These are phyloP conservation scores for Gypsophila paniculata DNA, from an alignment of 179 eudicot genomes.

Conservation along the genomic window DNA sequence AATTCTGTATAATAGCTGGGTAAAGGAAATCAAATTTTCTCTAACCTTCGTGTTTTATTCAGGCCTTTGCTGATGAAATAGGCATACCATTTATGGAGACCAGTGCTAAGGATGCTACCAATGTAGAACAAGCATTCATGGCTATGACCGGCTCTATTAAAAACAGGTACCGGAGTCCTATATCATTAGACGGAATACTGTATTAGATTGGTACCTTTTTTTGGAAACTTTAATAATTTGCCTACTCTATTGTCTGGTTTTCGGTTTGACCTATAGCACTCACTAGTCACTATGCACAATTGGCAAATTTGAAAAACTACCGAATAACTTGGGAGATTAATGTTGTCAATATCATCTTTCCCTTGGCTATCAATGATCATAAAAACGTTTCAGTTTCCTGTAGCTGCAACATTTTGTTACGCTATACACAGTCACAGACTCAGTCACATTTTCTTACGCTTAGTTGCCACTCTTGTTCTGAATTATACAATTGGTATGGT, in stretches of 20 bases:
- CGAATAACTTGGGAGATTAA: not conserved
- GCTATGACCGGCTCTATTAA: conserved; percentile 43
- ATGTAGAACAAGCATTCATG: conserved; percentile 44
- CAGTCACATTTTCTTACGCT: too few species aligned
- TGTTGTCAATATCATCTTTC: not conserved
- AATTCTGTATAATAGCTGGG: not conserved
- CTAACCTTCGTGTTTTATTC: conserved; percentile 4
- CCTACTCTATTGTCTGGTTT: not conserved
- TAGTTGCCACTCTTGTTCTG: not conserved
- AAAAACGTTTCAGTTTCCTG: too few species aligned
- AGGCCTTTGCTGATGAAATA: conserved; percentile 45
- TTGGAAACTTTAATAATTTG: not conserved
- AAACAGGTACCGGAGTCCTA: conserved; percentile 25
- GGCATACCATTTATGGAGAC: conserved; percentile 44
- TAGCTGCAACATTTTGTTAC: too few species aligned
- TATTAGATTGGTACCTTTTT: not conserved
- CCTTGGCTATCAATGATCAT: not conserved
- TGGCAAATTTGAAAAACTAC: too few species aligned
- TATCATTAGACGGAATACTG: not conserved
- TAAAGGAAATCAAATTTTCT: not conserved
- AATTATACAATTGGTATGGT: not conserved
- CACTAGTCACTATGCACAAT: too few species aligned
- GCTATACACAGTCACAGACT: too few species aligned
- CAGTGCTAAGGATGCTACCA: conserved; percentile 45
- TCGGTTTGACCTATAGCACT: not conserved